Percentiles rank a stretch among this genome's conserved stretches.
These are phyloP conservation scores for Pichia inconspicua DNA, from an alignment of 1,139 yeast species.

Conservation along the genomic window DNA sequence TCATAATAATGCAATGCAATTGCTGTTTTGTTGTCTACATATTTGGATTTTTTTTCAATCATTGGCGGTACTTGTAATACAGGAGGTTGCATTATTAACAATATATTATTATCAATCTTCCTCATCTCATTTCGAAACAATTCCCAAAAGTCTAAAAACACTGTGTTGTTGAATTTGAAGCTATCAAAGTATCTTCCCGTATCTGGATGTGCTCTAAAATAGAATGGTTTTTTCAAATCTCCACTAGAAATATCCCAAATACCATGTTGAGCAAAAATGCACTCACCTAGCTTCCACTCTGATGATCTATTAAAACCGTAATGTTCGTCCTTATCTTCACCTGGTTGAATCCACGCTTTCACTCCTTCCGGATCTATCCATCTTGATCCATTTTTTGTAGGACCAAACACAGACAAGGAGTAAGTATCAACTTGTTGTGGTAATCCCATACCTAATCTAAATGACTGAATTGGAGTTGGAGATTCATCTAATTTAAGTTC, in stretches of 20 bases:
- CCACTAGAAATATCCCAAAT: conserved; percentile 54
- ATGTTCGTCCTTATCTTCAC: conserved; percentile 44
- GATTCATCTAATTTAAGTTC: conserved; percentile 58
- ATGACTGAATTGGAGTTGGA: conserved; percentile 55
- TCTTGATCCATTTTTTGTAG: conserved; percentile 50
- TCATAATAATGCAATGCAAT: conserved; percentile 89
- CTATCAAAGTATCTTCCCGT: conserved; percentile 41
- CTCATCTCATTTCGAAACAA: conserved; percentile 45
- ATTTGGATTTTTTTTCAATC: conserved; percentile 40
- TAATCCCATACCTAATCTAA: conserved; percentile 66
- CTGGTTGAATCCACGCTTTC: conserved; percentile 56
- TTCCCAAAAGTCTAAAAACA: conserved; percentile 53
- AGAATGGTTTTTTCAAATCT: conserved; percentile 38
- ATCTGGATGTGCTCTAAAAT: conserved; percentile 38
- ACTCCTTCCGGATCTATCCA: conserved; percentile 60
- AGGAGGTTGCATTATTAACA: conserved; percentile 74
- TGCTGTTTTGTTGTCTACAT: conserved; percentile 58
- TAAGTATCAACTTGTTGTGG: conserved; percentile 60
- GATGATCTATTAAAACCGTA: conserved; percentile 64
- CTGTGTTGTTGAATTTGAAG: conserved; percentile 53
- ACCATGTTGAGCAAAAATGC: conserved; percentile 73
- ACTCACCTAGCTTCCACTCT: conserved; percentile 63
- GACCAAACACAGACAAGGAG: conserved; percentile 64
- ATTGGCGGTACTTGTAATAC: conserved; percentile 74
- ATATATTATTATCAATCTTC: conserved; percentile 37